Conservation (phyloP, 768 basidiomycete genomes). For the Paxillus rubicundulus region DNA sequence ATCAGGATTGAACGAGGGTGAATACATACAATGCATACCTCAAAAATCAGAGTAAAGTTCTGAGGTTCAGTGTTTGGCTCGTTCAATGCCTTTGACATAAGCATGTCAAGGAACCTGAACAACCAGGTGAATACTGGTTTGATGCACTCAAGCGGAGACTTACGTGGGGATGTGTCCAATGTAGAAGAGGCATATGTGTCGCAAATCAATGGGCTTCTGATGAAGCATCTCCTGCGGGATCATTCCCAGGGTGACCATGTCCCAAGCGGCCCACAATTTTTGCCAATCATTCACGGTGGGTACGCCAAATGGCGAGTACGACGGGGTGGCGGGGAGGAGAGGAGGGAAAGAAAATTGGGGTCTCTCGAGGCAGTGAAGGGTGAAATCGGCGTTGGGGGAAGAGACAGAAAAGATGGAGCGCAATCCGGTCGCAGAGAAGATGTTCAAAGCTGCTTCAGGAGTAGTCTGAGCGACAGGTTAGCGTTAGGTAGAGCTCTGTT, state of each 20-base stretch:
- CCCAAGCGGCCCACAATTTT: constrained; percentile 84
- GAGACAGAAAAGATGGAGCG: constrained; percentile 45
- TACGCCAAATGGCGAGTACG: constrained; percentile 32
- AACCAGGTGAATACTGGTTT: too few species aligned
- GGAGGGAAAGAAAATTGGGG: constrained; percentile 46
- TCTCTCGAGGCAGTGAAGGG: constrained; percentile 55
- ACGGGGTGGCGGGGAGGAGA: constrained; percentile 23
- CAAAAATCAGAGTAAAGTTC: constrained; percentile 69
- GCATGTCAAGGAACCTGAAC: constrained; percentile 77
- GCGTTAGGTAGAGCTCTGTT: neutral
- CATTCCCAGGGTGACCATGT: constrained; percentile 79
- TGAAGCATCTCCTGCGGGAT: constrained; percentile 76
- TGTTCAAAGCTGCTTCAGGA: constrained; percentile 37
- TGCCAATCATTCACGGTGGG: constrained; percentile 72
- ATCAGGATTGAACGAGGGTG: too few species aligned
- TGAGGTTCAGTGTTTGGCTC: constrained; percentile 74
- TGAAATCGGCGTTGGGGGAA: constrained; percentile 9
- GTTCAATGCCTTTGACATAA: constrained; percentile 66
- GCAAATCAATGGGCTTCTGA: constrained; percentile 86
- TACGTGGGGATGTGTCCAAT: constrained; percentile 88
- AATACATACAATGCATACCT: constrained; percentile 38
- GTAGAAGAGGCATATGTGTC: constrained; percentile 94
- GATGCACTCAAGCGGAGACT: constrained; percentile 13
- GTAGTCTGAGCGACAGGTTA: constrained; percentile 36
- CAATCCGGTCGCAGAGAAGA: constrained; percentile 47